Base-by-base conservation (phyloP, 75 land plant species). In the Selaginella moellendorffii region DNA sequence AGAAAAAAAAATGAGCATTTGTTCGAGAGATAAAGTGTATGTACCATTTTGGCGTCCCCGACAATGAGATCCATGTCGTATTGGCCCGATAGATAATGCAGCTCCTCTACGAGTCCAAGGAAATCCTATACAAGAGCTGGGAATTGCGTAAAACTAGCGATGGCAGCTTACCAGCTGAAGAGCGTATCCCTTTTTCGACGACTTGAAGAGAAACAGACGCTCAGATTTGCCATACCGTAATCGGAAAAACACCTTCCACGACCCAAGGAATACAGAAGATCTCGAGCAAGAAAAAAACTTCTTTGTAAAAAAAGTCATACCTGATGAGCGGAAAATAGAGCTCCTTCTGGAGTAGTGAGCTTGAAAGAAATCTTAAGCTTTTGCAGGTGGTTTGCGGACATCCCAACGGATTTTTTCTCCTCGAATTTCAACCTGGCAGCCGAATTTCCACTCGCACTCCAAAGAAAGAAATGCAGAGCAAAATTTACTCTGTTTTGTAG, bases 301-400 rank as follows among this genome's bases (percentile, higher is more conserved):
- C n/a, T n/a, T 42, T n/a, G 31, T 2, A 29, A 14, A 31, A 20
- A 20, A 30, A 28, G 46, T 19, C 9, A 30, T 64, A 89, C 99
- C 88, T 95, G 99, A 67, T 95, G 99, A 31, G 96, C 90, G 36
- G 76, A 77, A 62, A 95, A 89, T 56, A 69, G 30, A 27, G 65
- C 59, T 0, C 85, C 83, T 24, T 66, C 60, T 22, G 95, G 87
- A 26, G 85, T 74, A 9, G 66, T 65, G 31, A 95, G 63, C 28
- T 80, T 67, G 62, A 95, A 80, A 17, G 84, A 76, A 10, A 95
- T 58, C 5, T 76, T 73, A 63, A 95, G 66, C 74, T 86, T 89
- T 63, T 95, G 96, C 0, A 86, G 75, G 54, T 95, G 96, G 61
- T 81, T 89, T 77, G 99, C 99, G 63, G 83, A 84, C 28, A 89